A percentile compares a stretch with the other conserved stretches of the same genome.
Conservation (phyloP, 192 early-diverging fungal species). For the Coemansia sp. region DNA sequence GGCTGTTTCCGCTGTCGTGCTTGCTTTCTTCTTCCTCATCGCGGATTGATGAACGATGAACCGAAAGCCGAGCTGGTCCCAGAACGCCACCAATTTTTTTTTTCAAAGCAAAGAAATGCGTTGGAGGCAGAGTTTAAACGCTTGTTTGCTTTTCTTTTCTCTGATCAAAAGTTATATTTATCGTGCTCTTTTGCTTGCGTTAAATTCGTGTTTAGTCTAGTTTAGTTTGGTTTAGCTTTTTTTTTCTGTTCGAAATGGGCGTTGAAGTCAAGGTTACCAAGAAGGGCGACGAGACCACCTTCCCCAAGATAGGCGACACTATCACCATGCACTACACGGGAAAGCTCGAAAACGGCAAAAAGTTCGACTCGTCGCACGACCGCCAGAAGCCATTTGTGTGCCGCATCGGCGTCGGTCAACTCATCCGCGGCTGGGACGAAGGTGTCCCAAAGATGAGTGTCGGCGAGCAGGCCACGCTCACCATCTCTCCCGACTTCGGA, state of each 20-base stretch:
- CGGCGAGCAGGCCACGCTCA: constrained; percentile 84
- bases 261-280: constrained; percentile 30
- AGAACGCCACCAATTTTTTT: constrained; percentile 3
- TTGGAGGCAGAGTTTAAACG: too few relatives aligned
- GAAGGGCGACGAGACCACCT: constrained; percentile 31
- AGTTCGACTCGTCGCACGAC: constrained; percentile 89
- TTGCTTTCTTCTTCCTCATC: too few relatives aligned
- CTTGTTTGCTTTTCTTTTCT: too few relatives aligned
- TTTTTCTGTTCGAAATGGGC: constrained; percentile 26
- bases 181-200: too few relatives aligned
- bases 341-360: constrained; percentile 64
- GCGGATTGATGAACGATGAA: too few relatives aligned
- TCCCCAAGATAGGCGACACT: constrained; percentile 65
- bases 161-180: too few relatives aligned
- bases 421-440: constrained; percentile 88
- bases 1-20: neutral
- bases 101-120: neutral
- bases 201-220: too few relatives aligned
- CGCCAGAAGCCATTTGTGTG: constrained; percentile 84
- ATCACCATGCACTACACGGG: constrained; percentile 73
- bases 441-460: constrained; percentile 94
- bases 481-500: constrained; percentile 81
- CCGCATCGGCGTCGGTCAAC: constrained; percentile 90
- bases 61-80: too few relatives aligned
- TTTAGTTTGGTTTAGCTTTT: neutral